Evolutionary conservation across 2,329 filamentous ascomycete species (phyloP).

Genomic region (Basipetospora chlamydospora): DNA sequence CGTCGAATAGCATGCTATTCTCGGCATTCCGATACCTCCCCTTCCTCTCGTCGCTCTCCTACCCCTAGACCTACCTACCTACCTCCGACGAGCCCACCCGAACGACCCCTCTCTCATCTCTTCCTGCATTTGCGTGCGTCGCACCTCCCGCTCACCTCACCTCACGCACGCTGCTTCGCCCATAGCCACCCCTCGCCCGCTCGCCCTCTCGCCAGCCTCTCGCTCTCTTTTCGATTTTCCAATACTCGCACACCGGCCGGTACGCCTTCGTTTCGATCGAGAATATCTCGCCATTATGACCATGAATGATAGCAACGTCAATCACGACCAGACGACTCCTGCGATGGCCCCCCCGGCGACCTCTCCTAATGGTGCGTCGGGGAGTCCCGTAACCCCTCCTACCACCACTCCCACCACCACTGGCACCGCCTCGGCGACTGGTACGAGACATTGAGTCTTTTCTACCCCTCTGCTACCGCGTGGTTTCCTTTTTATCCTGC

Average conservation of each 20-base stretch:
- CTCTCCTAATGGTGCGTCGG: slow-evolving; percentile 7
- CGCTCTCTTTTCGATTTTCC: no score
- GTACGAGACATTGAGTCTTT: slow-evolving; percentile 7
- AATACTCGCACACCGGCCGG: not conserved
- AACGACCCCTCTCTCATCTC: no score
- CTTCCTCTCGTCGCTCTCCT: no score
- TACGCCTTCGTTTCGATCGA: slow-evolving; percentile 1
- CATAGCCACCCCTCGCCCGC: no score
- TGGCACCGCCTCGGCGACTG: slow-evolving; percentile 6
- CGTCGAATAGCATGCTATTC: no score
- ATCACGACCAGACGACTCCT: slow-evolving; percentile 5
- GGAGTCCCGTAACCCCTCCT: slow-evolving; percentile 6
- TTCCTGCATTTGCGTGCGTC: no score
- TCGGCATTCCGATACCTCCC: no score
- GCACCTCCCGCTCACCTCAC: no score
- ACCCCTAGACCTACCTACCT: no score
- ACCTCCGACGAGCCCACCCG: no score
- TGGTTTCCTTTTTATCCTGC: not conserved
- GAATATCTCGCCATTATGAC: slow-evolving; percentile 4
- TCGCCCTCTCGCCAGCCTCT: not conserved
- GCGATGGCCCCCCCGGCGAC: slow-evolving; percentile 4
- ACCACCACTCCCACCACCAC: slow-evolving; percentile 2
- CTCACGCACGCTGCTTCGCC: no score
- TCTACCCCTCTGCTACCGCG: slow-evolving; percentile 5
- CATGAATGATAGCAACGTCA: slow-evolving; percentile 6